These are phyloP conservation scores for Phytophthora idaei DNA, from an alignment of 352 stramenopile genomes.

Conservation along the genomic window DNA sequence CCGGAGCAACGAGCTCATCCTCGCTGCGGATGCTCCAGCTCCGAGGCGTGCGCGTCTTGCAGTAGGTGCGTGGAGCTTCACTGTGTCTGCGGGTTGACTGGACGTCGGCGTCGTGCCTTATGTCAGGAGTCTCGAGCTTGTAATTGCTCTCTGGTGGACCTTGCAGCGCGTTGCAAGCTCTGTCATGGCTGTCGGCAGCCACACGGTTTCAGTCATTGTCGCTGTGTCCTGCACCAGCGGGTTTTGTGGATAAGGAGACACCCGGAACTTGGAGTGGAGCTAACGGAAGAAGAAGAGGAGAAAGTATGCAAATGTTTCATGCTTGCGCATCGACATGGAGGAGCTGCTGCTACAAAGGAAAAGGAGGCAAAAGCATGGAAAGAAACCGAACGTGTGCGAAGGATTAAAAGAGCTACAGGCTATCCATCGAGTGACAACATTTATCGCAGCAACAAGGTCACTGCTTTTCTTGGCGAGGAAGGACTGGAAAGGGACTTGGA, in stretches of 20 bases:
- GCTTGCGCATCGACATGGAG: constrained; percentile 29
- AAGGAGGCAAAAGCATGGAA: constrained; percentile 28
- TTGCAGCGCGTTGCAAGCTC: constrained; percentile 44
- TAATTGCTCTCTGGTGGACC: constrained; percentile 46
- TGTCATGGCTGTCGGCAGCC: constrained; percentile 64
- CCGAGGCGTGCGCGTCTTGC: constrained; percentile 59
- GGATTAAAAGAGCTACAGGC: constrained; percentile 41
- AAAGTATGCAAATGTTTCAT: constrained; percentile 50
- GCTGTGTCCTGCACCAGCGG: constrained; percentile 57
- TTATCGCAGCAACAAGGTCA: constrained; percentile 47
- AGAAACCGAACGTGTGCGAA: constrained; percentile 36
- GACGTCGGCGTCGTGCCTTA: constrained; percentile 25
- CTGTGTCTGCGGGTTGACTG: constrained; percentile 51
- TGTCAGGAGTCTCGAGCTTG: constrained; percentile 75
- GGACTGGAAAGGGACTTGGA: constrained; percentile 29
- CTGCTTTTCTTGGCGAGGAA: constrained; percentile 26
- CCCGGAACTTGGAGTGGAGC: constrained; percentile 17
- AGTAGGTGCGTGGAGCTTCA: constrained; percentile 65
- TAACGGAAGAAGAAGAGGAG: constrained; percentile 24
- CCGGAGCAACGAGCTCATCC: constrained; percentile 23
- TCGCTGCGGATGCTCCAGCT: constrained; percentile 52
- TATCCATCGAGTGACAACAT: constrained; percentile 51
- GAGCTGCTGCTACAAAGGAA: constrained; percentile 23
- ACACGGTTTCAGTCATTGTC: constrained; percentile 54
- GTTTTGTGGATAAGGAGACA: constrained; percentile 34